Evolutionary conservation across 768 basidiomycete genomes (phyloP), one percentile per base, ranked within the genome.

Genomic region (Lactifluus piperatus): DNA sequence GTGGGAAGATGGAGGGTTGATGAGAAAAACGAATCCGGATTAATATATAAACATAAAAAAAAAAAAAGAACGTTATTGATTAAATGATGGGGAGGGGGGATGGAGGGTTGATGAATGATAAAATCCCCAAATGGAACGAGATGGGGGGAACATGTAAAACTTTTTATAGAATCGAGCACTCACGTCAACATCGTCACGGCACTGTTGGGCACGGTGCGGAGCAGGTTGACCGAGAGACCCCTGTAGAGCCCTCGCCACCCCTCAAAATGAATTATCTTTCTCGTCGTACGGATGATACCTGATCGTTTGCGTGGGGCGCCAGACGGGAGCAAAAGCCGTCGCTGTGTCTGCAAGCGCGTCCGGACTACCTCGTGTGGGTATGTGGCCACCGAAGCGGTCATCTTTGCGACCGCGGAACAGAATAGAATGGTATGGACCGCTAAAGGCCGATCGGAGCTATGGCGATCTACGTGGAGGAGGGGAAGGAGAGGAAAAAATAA

Each of bases 281-380:
- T 75, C 8, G 84, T 83, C 60, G 87, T 92, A 69, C 84, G 79
- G 32, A 91, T 70, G 59, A 94, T 74, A n/a, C 91, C 72, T 67
- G 67, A 77, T 81, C 66, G 84, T 65, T 81, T 84, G 81, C 26
- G 82, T 81, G 14, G 82, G 83, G 4, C 80, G 81, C 64, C 79
- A 67, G 63, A 79, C 79, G 64, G 79, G 57, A 58, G 62, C 57
- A 51, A 65, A 79, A 45, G 79, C 76, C 49, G 81, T 58, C 81
- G 78, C 65, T 86, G 83, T 4, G 95, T 94, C 72, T 99, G 97
- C 49, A 98, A 74, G 5, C 95, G 83, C n/a, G 97, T 98, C n/a
- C 97, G 88, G 36, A 99, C 80, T 45, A 99, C 97, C 72, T 99
- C 97, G 73, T 99, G 97, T 1, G 97, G 97, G 71, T 99, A 99